These are phyloP conservation scores for Arthrobotrys megalospora DNA, from an alignment of 2,329 filamentous ascomycete genomes.

Conservation along the genomic window DNA sequence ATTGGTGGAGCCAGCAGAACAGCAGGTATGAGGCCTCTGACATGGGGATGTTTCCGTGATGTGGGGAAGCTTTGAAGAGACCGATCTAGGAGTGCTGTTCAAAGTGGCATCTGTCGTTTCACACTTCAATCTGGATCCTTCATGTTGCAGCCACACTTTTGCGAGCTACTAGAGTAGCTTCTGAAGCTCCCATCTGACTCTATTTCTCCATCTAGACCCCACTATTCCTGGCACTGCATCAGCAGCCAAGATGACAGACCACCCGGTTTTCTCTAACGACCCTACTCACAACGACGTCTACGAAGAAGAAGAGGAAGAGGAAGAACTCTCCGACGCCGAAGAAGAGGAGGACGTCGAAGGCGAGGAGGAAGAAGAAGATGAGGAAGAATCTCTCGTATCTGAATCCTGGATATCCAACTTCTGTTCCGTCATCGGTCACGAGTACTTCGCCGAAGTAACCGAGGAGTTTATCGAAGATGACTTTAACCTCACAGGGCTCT, in stretches of 20 bases:
- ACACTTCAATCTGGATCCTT: conserved; percentile 1
- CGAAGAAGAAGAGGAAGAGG: conserved; percentile 57
- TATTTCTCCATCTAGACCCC: conserved; percentile 21
- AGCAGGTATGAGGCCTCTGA: conserved; percentile 38
- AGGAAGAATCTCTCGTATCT: conserved; percentile 66
- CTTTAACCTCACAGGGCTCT: conserved; percentile 96
- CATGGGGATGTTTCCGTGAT: not conserved
- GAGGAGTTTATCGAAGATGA: conserved; percentile 99
- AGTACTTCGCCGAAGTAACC: conserved; percentile 98
- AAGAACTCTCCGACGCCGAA: conserved; percentile 61
- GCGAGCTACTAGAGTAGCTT: not conserved
- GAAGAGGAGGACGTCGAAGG: conserved; percentile 64
- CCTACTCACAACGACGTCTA: conserved; percentile 52
- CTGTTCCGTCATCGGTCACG: conserved; percentile 93
- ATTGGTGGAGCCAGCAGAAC: conserved; percentile 47
- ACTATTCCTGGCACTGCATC: conserved; percentile 47
- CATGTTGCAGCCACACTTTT: conserved; percentile 4
- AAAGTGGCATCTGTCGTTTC: not conserved
- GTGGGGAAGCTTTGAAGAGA: conserved; percentile 12
- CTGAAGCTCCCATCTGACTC: not conserved
- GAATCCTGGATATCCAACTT: conserved; percentile 99
- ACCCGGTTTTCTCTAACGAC: conserved; percentile 59
- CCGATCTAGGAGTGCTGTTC: not conserved
- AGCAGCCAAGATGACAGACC: conserved; percentile 59
- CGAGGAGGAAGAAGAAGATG: conserved; percentile 62